Evolutionary conservation across 805 yeast genomes (phyloP), one percentile per base, ranked within the genome.

Genomic region (Sungouiella thailandica): DNA sequence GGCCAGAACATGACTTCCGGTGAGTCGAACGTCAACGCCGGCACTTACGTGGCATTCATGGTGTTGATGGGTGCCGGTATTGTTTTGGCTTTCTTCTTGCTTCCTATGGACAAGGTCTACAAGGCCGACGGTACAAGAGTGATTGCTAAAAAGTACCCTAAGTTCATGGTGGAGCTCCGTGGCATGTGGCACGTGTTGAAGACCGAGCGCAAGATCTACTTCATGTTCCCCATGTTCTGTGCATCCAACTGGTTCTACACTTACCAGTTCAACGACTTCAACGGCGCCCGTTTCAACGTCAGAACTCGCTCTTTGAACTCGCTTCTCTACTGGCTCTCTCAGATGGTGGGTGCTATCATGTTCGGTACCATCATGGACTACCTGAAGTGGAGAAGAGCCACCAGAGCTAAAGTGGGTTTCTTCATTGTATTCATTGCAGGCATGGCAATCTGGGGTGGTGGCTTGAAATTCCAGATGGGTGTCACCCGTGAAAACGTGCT

Each of bases 201-300:
- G 34, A 42, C 40, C 16, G 71, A 70, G 45, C 74, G 74, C 30
- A 61, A 57, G 50, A 70, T 77, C 32, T 49, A 68, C 30, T 52
- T 70, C 17, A 47, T 76, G 52, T 70, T 78, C 65, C 83, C 83
- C 28, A 68, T 75, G 73, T 78, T 77, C 52, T 71, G 74, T 44
- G 67, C 79, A 18, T 74, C 83, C 23, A 78, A 78, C 61, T 78
- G 78, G 78, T 78, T 76, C 60, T 76, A 76, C 63, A 73, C 82
- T 29, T 78, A 78, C 55, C 81, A 78, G 56, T 76, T 73, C 48
- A 75, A 76, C 52, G 76, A 72, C 38, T 63, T 70, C 55, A 77
- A 77, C 50, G 72, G 70, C 25, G 73, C 71, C 14, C 59, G 71
- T 31, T 78, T 78, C 57, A 75, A 70, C 46, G 54, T 76, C 39